Percentiles rank a stretch among this genome's conserved stretches.
Evolutionary conservation across 257 asterid species (phyloP).

Genomic region (Scutellaria galericulata): DNA sequence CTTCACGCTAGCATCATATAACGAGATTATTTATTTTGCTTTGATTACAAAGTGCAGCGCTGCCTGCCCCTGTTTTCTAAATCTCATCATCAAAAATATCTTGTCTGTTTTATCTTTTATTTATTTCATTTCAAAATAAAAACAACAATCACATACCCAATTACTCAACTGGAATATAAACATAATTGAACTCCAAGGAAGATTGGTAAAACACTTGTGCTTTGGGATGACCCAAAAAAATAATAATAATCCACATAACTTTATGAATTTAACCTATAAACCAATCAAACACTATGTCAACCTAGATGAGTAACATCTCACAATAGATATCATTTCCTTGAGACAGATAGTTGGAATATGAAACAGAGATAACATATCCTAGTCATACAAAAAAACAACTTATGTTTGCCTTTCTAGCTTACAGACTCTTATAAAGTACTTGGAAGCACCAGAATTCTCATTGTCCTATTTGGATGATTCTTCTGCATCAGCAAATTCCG

Average conservation of each 20-base stretch:
- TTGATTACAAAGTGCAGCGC: constrained; percentile 14
- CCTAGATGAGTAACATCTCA: too few species aligned
- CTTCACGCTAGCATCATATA: constrained; percentile 23
- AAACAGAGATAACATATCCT: too few species aligned
- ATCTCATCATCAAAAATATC: neutral
- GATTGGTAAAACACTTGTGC: constrained; percentile 6
- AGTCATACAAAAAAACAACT: too few species aligned
- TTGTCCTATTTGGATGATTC: too few species aligned
- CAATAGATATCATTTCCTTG: too few species aligned
- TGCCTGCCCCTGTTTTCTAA: neutral
- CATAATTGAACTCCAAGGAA: constrained; percentile 5
- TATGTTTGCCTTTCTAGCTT: too few species aligned
- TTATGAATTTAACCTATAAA: too few species aligned
- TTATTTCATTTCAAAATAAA: constrained; percentile 8
- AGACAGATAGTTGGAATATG: too few species aligned
- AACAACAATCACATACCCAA: neutral
- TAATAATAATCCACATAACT: neutral
- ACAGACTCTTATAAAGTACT: too few species aligned
- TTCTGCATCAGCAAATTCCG: too few species aligned
- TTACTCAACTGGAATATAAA: constrained; percentile 17
- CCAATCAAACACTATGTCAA: too few species aligned
- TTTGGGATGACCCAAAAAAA: neutral
- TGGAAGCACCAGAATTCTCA: too few species aligned
- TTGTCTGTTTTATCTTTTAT: neutral
- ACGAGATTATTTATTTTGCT: neutral